These are phyloP conservation scores for Tricholoma matsutake DNA, from an alignment of 768 basidiomycete genomes.

Conservation along the genomic window DNA sequence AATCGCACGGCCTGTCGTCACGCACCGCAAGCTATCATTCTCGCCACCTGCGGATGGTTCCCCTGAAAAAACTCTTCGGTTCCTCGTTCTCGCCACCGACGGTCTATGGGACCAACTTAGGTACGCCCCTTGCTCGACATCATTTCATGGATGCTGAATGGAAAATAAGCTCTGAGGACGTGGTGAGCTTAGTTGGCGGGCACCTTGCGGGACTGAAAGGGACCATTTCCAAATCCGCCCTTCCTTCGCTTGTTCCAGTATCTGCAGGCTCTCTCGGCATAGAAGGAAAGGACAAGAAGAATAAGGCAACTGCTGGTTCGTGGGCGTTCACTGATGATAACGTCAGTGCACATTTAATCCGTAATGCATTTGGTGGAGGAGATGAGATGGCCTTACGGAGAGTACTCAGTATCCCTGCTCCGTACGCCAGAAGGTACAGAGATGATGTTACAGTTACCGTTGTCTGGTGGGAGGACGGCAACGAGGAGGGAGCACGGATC, in stretches of 20 bases:
- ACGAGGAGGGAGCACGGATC: constrained; percentile 38
- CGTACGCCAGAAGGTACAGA: constrained; percentile 69
- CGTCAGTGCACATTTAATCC: constrained; percentile 76
- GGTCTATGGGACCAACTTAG: constrained; percentile 72
- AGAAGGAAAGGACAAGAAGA: constrained; percentile 57
- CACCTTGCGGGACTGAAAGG: constrained; percentile 74
- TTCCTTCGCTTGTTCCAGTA: constrained; percentile 56
- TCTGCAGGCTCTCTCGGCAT: constrained; percentile 51
- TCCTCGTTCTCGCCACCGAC: constrained; percentile 89
- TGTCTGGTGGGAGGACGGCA: constrained; percentile 77
- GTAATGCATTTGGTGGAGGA: constrained; percentile 91
- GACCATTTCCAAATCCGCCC: constrained; percentile 52
- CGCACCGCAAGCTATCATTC: constrained; percentile 67
- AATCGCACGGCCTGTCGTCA: constrained; percentile 78
- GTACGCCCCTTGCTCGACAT: constrained; percentile 18
- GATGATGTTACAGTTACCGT: constrained; percentile 88
- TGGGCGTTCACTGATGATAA: constrained; percentile 85
- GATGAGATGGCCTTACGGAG: constrained; percentile 55
- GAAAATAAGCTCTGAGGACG: constrained; percentile 66
- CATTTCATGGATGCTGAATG: background rate
- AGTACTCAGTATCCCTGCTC: constrained; percentile 79
- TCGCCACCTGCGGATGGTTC: constrained; percentile 29
- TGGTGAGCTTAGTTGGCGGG: constrained; percentile 83
- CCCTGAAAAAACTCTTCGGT: constrained; percentile 48
- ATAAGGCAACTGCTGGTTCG: constrained; percentile 37